phyloP scores from a whole-genome alignment of 768 basidiomycete species.

The Lactarius psammicola region DNA sequence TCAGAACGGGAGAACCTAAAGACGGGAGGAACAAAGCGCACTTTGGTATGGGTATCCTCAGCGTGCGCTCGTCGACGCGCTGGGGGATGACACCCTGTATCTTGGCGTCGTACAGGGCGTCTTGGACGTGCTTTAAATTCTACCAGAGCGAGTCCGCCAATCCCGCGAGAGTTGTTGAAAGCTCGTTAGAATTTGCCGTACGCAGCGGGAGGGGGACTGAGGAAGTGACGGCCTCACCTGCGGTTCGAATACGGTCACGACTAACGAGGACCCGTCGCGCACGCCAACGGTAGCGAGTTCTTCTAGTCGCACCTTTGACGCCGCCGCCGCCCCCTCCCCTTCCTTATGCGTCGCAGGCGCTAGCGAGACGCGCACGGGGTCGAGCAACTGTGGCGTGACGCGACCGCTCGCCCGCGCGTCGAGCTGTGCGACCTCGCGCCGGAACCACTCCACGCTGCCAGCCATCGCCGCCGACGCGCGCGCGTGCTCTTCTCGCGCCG shows the following conservation, averaged over 20 bases:
- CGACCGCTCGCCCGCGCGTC: constrained; percentile 75
- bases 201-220: background rate
- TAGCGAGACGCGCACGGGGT: constrained; percentile 61
- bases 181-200: background rate
- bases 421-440: constrained; percentile 69
- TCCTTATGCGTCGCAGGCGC: constrained; percentile 35
- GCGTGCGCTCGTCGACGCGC: constrained; percentile 62
- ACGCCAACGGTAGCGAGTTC: constrained; percentile 81
- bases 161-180: background rate
- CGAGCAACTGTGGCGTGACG: constrained; percentile 68
- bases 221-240: constrained; percentile 48
- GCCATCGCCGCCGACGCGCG: constrained; percentile 66
- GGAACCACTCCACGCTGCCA: constrained; percentile 65
- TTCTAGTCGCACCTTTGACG: constrained; percentile 46
- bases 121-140: constrained; percentile 74
- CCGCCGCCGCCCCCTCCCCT: constrained; percentile 28
- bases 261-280: constrained; percentile 66
- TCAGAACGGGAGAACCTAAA: background rate
- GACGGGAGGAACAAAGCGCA: constrained; percentile 34
- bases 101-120: constrained; percentile 72
- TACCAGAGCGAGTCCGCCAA: constrained; percentile 44
- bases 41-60: constrained; percentile 82
- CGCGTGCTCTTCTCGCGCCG: constrained; percentile 56
- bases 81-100: constrained; percentile 73
- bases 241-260: constrained; percentile 79